These are phyloP conservation scores for Dioscorea alata DNA, from an alignment of 106 monocot genomes.

Conservation along the genomic window DNA sequence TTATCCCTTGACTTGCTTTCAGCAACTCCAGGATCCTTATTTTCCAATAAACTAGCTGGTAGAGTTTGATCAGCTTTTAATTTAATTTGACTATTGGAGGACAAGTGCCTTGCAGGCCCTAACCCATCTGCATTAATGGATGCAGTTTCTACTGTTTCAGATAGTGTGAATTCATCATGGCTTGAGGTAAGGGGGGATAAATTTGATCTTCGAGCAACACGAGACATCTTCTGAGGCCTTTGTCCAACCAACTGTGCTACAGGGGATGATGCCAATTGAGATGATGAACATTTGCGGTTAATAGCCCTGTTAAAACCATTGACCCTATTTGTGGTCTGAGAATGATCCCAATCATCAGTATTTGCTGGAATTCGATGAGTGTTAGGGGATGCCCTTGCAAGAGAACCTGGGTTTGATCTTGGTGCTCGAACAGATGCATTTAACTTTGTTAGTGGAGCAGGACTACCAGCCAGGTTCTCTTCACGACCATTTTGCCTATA, in stretches of 20 bases:
- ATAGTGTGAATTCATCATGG: constrained; percentile 23
- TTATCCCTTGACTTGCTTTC: constrained; percentile 47
- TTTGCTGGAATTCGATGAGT: constrained; percentile 16
- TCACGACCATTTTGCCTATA: constrained; percentile 41
- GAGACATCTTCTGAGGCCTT: constrained; percentile 10
- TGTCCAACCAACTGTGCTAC: constrained; percentile 52
- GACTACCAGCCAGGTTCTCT: constrained; percentile 30
- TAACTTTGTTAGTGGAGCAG: constrained; percentile 26
- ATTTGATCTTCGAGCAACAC: constrained; percentile 44
- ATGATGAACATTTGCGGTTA: constrained; percentile 41
- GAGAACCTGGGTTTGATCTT: constrained; percentile 36
- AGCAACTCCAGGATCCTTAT: constrained; percentile 41
- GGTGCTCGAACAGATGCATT: constrained; percentile 47
- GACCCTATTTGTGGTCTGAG: constrained; percentile 25
- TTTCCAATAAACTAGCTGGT: constrained; percentile 28
- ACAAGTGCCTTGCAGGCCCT: constrained; percentile 7
- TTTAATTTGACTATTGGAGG: constrained; percentile 30
- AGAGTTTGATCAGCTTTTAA: constrained; percentile 21
- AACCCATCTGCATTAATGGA: constrained; percentile 17
- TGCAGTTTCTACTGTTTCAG: constrained; percentile 24
- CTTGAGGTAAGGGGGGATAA: constrained; percentile 32
- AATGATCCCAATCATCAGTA: constrained; percentile 45
- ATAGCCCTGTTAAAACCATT: constrained; percentile 20
- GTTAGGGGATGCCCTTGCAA: constrained; percentile 35
- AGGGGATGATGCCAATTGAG: constrained; percentile 47